Base-by-base conservation (phyloP, 768 basidiomycete species). In the Phaffia australis region DNA sequence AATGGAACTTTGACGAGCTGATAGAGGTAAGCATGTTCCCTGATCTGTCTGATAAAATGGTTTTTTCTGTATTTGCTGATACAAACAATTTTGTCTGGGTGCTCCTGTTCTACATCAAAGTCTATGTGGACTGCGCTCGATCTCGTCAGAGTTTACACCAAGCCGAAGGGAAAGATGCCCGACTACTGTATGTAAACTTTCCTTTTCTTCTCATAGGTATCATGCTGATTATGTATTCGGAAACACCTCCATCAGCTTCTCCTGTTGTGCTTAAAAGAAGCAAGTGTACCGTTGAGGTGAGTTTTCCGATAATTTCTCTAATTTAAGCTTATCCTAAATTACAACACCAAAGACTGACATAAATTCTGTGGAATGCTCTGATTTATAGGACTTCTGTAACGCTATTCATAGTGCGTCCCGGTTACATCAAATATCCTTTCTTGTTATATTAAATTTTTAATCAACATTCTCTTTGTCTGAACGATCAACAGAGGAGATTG, bases 1-100 rank as follows among this genome's bases (percentile, higher is more conserved):
- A 95, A 95, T 80, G 95, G 71, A 98, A 98, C 78, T 80, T 99
- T 72, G 95, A 98, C 76, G 95, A 99, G 75, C 81, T 99, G 57
- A 83, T 88, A 63, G 85, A 88, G 32, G 66, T 68, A 8, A 3
- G 60, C 64, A n/a, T 4, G 16, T n/a, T 54, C 6, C 18, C 27
- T 54, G 52, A 16, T 27, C 27, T 27, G 52, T 27, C 15, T 50
- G n/a, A n/a, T n/a, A n/a, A 50, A 15, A n/a, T 50, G 49, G 49
- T 50, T 50, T 50, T n/a, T n/a, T 15, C n/a, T n/a, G 49, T n/a
- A 50, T 15, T 15, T n/a, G 15, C 49, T 15, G 15, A 15, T 50
- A 15, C n/a, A n/a, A 50, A 3, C 29, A 42, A 5, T 47, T 27
- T 23, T 14, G 52, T 60, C 2, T 42, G 42, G 1, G 23, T 50